Evolutionary conservation across 2,329 filamentous ascomycete genomes (phyloP).

Genomic region (Fusarium pseudograminearum): DNA sequence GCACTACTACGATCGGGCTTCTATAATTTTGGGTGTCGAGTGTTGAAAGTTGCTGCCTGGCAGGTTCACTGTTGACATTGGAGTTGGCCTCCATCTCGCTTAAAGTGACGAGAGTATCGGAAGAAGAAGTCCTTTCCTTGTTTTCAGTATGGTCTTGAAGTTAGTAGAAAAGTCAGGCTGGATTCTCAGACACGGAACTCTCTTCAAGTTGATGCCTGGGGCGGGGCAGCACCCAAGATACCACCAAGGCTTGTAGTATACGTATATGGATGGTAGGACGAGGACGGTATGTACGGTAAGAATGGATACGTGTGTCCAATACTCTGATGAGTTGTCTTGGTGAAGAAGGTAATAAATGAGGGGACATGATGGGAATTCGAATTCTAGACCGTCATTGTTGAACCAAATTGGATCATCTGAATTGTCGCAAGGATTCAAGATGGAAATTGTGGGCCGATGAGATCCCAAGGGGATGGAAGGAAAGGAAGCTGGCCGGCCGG

Average conservation of each 20-base stretch:
- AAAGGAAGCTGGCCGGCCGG: neutral
- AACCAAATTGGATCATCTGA: slow-evolving; percentile 22
- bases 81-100: slow-evolving; percentile 4
- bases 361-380: neutral
- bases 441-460: slow-evolving; percentile 20
- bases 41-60: slow-evolving; percentile 21
- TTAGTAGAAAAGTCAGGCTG: slow-evolving; percentile 1
- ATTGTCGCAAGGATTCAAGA: slow-evolving; percentile 18
- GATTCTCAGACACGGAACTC: slow-evolving; percentile 3
- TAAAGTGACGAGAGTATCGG: neutral
- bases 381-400: slow-evolving; percentile 19
- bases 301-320: neutral
- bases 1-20: slow-evolving; percentile 16
- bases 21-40: neutral
- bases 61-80: neutral
- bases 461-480: slow-evolving; percentile 1
- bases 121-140: neutral
- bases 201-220: slow-evolving; percentile 34
- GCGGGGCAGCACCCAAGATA: slow-evolving; percentile 16
- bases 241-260: neutral
- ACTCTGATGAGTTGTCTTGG: slow-evolving; percentile 5
- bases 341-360: neutral
- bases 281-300: neutral
- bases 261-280: neutral
- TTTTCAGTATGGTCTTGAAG: slow-evolving; percentile 4